Evolutionary conservation across 2,329 filamentous ascomycete genomes (phyloP), one percentile per base, ranked within the genome.

Genomic region (Arachnomyces sp.): DNA sequence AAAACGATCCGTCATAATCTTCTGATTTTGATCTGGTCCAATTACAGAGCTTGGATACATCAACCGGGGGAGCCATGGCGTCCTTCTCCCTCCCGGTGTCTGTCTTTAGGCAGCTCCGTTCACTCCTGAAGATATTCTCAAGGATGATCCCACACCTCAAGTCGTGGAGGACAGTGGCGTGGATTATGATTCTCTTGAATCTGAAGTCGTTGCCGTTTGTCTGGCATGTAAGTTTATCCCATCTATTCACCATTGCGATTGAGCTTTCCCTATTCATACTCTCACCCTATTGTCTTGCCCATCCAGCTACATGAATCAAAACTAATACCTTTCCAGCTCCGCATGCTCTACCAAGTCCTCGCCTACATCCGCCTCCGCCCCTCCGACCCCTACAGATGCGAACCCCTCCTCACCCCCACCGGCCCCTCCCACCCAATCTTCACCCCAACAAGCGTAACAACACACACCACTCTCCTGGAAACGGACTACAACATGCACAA

Each of bases 401-500:
- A 53, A 33, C 57, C 59, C 6, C 57, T 53, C 30, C 48, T 50
- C 3, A 42, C 51, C 7, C 49, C 52, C 15, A 53, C 52, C 20
- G 55, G 51, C 16, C 56, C 52, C 4, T 58, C 79, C 2, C 71
- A 78, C 45, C 76, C 81, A 31, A 75, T 92, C 49, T 92, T 90
- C 67, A 75, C 79, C 36, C 81, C 84, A 35, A 66, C 83, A 38
- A 78, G 84, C 43, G 78, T 81, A 12, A 68, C 71, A 30, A 77
- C 81, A 5, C 77, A 79, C 55, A 76, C 82, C 11, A 76, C 84
- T 1, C 65, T 84, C 39, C 73, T 84, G 50, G 87, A 94, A 64
- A 86, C 81, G 53, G 89, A 94, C 66, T 87, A 88, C 68, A 90
- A 92, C 66, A 57, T 87, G 32, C 84, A 90, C 72, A 88, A 89